Base-by-base conservation (phyloP, 768 basidiomycete species). In the Cyclocybe cylindracea region DNA sequence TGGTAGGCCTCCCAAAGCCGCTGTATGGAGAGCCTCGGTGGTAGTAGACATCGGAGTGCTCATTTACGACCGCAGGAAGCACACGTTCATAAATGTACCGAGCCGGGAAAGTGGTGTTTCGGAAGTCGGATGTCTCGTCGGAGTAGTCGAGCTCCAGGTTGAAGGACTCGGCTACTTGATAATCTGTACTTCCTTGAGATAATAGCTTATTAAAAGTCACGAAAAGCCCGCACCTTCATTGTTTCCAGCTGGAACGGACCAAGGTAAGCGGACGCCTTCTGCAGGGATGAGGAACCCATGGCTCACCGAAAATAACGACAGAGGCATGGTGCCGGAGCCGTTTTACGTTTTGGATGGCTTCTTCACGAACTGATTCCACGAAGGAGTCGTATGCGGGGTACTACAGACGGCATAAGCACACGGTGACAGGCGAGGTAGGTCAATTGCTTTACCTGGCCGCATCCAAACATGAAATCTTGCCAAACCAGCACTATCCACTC, bases 401-500 rank as follows among this genome's bases (percentile, higher is more conserved):
- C 85, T 93, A 64, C 16, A 29, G 48, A 29, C 5, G 29, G 10
- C 16, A 24, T 53, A 31, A 40, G 39, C 31, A 50, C 49, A 56
- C 31, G 5, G 57, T 19, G 40, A 16, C 33, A 7, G 13, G 34
- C 16, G 31, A 16, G 29, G 29, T 41, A 49, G 43, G 31, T 32
- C 32, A 44, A 3, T 3, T 18, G 11, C 58, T 71, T 11, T 54
- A 89, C 88, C 75, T 92, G 91, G 24, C 94, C 95, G 66, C 95
- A 97, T 32, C 87, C 94, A 66, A 98, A 98, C 87, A 91, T 87
- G 69, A 97, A 95, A 70, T 98, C 96, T 71, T 97, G 95, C 95
- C 95, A 97, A 29, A 97, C 94, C 33, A 97, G 77, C 43, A 98
- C 84, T 84, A 48, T n/a, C 5, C 24, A 51, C 36, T 33, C 37